phyloP scores from a whole-genome alignment of 2,329 filamentous ascomycete genomes.

The Arthroderma sp. region DNA sequence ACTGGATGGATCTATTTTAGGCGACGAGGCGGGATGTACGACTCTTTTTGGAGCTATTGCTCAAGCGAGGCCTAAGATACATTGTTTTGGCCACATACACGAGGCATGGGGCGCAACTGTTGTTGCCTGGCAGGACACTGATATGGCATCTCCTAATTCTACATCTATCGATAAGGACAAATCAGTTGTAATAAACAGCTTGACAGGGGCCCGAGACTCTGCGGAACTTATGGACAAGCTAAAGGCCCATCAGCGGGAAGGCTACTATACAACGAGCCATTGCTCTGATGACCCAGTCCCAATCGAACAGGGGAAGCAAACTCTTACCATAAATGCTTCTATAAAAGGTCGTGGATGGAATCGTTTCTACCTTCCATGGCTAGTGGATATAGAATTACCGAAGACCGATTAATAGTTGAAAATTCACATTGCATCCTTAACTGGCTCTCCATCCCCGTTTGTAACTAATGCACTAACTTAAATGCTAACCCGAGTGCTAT shows the following conservation, averaged over 20 bases:
- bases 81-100: slow-evolving; percentile 34
- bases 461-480: not conserved
- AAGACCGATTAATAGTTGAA: slow-evolving; percentile 3
- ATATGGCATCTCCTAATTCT: slow-evolving; percentile 34
- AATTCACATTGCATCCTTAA: not conserved
- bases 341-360: slow-evolving; percentile 37
- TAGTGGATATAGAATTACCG: slow-evolving; percentile 40
- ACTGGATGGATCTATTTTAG: slow-evolving; percentile 33
- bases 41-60: slow-evolving; percentile 24
- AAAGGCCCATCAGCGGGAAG: not conserved
- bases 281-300: not conserved
- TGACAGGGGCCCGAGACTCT: not conserved
- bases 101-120: slow-evolving; percentile 47
- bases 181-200: not conserved
- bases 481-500: not conserved
- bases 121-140: slow-evolving; percentile 38
- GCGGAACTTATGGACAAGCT: not conserved
- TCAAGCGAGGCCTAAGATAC: slow-evolving; percentile 24
- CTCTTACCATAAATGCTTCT: slow-evolving; percentile 50
- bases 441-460: not conserved
- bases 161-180: slow-evolving; percentile 35
- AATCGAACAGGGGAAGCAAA: slow-evolving; percentile 34
- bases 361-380: slow-evolving; percentile 42
- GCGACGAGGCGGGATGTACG: slow-evolving; percentile 24
- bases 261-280: not conserved